These are phyloP conservation scores for Begonia peltatifolia DNA, from an alignment of 306 rosid genomes.

Conservation along the genomic window DNA sequence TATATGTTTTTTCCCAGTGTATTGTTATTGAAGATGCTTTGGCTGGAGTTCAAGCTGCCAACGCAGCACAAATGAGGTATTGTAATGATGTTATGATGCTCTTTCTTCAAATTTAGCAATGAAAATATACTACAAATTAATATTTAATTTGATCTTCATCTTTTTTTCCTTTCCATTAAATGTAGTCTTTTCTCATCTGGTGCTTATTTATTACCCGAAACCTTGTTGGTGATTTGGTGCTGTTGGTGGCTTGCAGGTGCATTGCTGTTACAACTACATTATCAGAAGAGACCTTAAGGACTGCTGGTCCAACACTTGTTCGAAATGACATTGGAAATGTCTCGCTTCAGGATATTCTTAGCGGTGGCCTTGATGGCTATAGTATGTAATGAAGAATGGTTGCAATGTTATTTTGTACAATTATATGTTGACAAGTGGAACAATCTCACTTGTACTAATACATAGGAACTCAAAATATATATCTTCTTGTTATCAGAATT, in stretches of 20 bases:
- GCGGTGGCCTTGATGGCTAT: slow-evolving; percentile 67
- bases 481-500: slow-evolving; percentile 15
- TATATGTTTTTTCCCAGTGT: slow-evolving; percentile 40
- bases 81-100: not conserved
- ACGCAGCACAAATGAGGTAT: slow-evolving; percentile 91
- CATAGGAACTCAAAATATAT: slow-evolving; percentile 20
- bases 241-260: slow-evolving; percentile 36
- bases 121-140: not conserved
- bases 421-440: slow-evolving; percentile 36
- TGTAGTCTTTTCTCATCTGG: not conserved
- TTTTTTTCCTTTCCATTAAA: not conserved
- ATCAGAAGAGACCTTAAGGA: slow-evolving; percentile 50
- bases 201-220: not conserved
- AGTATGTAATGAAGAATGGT: slow-evolving; percentile 74
- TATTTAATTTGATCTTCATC: not conserved
- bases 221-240: not conserved
- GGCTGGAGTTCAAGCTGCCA: slow-evolving; percentile 97
- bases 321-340: slow-evolving; percentile 72
- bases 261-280: slow-evolving; percentile 86
- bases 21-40: slow-evolving; percentile 91
- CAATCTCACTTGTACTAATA: slow-evolving; percentile 18
- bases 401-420: slow-evolving; percentile 39
- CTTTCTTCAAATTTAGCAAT: not conserved
- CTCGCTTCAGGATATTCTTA: slow-evolving; percentile 80
- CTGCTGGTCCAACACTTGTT: slow-evolving; percentile 63